Base-by-base conservation (phyloP, 495 filamentous ascomycete species). In the Geopyxis carbonaria region DNA sequence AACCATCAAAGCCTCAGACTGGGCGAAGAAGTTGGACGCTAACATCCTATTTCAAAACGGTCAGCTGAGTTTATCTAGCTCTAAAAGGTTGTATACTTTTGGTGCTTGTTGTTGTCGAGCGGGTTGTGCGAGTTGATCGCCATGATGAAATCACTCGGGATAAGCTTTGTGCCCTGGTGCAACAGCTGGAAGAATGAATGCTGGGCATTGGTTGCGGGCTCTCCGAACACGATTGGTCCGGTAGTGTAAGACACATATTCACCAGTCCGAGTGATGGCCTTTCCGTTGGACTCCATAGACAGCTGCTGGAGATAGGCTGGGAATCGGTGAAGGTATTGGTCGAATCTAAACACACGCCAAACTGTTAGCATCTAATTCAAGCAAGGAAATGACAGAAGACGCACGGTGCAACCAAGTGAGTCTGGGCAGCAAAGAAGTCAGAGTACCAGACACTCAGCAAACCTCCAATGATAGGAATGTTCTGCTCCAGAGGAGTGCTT, bases 141-240 rank as follows among this genome's bases (percentile, higher is more conserved):
- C 53, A 97, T 67, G 66, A 97, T 80, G 70, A 97, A 97, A 64
- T 97, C 89, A 45, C 85, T 77, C 8, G 89, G 89, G 56, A 97
- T 95, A 46, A 97, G 76, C 72, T 95, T 95, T 49, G 91, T 95
- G 48, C 89, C 89, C 64, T 97, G 89, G 67, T 97, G 89, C 27
- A 97, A 72, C 35, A 97, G 76, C 69, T 97, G 89, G 76, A 87
- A 97, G 75, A 97, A 97, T 41, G 89, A 95, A 72, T 97, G 89
- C 69, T 97, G 89, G 43, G 89, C 89, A 58, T 97, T 97, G 60
- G 89, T 97, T 59, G 85, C 89, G 38, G 89, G 89, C 67, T 95
- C 89, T 53, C 89, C 89, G 59, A 97, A 97, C 38, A 97, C 64
- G 61, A 97, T 80, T 15, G 89, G 70, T 18, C 80, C 89, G 11